phyloP scores from a whole-genome alignment of 192 early-diverging fungal genomes.

The Backusella circina region DNA sequence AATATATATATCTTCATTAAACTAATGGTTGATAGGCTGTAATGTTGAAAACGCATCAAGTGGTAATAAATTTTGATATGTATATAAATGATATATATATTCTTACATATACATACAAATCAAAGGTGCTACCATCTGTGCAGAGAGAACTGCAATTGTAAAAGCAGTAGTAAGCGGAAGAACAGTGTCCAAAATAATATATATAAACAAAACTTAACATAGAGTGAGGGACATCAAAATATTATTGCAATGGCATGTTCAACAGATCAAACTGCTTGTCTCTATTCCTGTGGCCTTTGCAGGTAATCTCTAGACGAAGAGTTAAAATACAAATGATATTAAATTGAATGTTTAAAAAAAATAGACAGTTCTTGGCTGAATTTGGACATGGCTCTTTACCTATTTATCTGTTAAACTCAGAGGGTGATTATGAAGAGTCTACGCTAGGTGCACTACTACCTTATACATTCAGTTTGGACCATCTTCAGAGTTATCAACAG shows the following conservation, averaged over 20 bases:
- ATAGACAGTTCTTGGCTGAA: slow-evolving; percentile 79
- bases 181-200: neutral
- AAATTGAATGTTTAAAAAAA: too few species aligned
- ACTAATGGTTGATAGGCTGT: slow-evolving; percentile 42
- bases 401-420: slow-evolving; percentile 54
- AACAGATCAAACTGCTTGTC: slow-evolving; percentile 57
- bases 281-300: slow-evolving; percentile 36
- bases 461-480: slow-evolving; percentile 67
- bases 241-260: slow-evolving; percentile 77
- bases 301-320: slow-evolving; percentile 16
- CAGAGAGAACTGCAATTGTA: slow-evolving; percentile 83
- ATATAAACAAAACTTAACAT: neutral
- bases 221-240: slow-evolving; percentile 71
- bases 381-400: slow-evolving; percentile 61
- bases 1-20: too few species aligned
- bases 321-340: too few species aligned
- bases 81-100: too few species aligned
- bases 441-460: slow-evolving; percentile 60
- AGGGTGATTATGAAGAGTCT: slow-evolving; percentile 47
- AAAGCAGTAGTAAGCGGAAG: slow-evolving; percentile 73
- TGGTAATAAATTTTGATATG: slow-evolving; percentile 50
- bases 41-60: slow-evolving; percentile 93
- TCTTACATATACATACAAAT: slow-evolving; percentile 9
- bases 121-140: slow-evolving; percentile 77
- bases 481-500: neutral